A percentile compares a stretch with the other conserved stretches of the same genome.
Evolutionary conservation across 1,139 yeast genomes (phyloP).

Genomic region (Geotrichum candidum): DNA sequence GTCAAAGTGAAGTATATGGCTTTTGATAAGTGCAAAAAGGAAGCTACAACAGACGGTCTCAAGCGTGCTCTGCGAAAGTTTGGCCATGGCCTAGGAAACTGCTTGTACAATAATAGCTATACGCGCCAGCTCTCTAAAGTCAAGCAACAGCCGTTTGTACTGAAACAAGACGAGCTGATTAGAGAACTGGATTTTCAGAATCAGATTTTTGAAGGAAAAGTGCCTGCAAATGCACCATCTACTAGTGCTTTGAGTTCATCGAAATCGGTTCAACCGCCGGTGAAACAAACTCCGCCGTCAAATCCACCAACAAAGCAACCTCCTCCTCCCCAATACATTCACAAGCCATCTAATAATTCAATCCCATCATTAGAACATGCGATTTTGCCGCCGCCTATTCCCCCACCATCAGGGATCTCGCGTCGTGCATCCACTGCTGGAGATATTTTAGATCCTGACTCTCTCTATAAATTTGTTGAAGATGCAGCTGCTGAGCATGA

Average conservation of each 20-base stretch:
- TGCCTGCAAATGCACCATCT: slow-evolving; percentile 20
- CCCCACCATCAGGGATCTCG: background rate
- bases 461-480: slow-evolving; percentile 8
- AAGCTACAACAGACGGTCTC: slow-evolving; percentile 72
- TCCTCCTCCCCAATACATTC: slow-evolving; percentile 9
- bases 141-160: slow-evolving; percentile 18
- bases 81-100: slow-evolving; percentile 73
- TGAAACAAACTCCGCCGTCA: background rate
- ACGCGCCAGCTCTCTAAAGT: slow-evolving; percentile 48
- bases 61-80: slow-evolving; percentile 71
- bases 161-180: slow-evolving; percentile 10
- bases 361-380: background rate
- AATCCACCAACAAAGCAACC: background rate
- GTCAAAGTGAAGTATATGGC: slow-evolving; percentile 59
- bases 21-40: slow-evolving; percentile 68
- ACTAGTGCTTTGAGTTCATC: slow-evolving; percentile 35
- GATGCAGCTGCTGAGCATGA: slow-evolving; percentile 9
- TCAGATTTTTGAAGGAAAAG: background rate
- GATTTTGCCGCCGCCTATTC: background rate
- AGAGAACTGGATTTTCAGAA: slow-evolving; percentile 12
- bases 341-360: slow-evolving; percentile 1
- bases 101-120: slow-evolving; percentile 60
- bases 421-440: slow-evolving; percentile 1
- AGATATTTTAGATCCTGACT: slow-evolving; percentile 13
- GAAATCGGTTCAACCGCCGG: slow-evolving; percentile 20